Percentiles rank a stretch among this genome's conserved stretches.
These are phyloP conservation scores for Aspergillus homomorphus DNA, from an alignment of 495 filamentous ascomycete genomes.

Conservation along the genomic window DNA sequence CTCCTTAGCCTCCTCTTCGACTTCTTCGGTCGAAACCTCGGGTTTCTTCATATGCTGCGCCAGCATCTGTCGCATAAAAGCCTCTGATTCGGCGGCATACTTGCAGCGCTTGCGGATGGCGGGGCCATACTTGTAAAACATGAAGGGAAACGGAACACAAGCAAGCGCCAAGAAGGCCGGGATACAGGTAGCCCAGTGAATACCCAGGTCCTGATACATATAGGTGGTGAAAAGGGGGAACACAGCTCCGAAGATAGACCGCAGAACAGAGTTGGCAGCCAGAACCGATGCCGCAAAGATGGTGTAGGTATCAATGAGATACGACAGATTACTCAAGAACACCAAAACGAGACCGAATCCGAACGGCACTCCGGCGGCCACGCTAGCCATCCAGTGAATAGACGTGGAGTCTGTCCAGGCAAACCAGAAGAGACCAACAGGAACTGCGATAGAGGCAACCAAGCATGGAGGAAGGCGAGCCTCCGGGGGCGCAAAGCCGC, in stretches of 20 bases:
- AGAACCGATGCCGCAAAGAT: constrained; percentile 80
- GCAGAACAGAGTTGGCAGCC: constrained; percentile 71
- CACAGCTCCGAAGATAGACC: constrained; percentile 69
- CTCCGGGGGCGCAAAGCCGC: constrained; percentile 47
- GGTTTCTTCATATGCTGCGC: constrained; percentile 24
- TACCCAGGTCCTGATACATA: constrained; percentile 73
- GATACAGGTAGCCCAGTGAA: constrained; percentile 76
- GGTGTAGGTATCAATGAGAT: constrained; percentile 77
- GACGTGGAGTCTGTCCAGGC: constrained; percentile 66
- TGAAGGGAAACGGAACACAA: constrained; percentile 75
- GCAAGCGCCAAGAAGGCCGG: constrained; percentile 73
- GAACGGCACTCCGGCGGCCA: constrained; percentile 65
- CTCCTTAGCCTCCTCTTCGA: constrained; percentile 9
- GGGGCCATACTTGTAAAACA: constrained; percentile 75
- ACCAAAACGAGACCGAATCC: constrained; percentile 73
- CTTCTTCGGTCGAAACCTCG: constrained; percentile 12
- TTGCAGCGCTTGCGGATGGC: constrained; percentile 67
- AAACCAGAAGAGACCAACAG: constrained; percentile 60
- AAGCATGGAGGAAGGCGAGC: constrained; percentile 46
- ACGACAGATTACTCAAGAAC: constrained; percentile 74
- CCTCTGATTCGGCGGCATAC: constrained; percentile 59
- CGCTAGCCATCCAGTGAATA: constrained; percentile 67
- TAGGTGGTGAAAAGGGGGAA: constrained; percentile 82
- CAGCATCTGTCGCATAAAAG: constrained; percentile 46
- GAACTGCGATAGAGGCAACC: constrained; percentile 41